phyloP scores from a whole-genome alignment of 2,329 filamentous ascomycete genomes.

The Tricladium varicosporioides region DNA sequence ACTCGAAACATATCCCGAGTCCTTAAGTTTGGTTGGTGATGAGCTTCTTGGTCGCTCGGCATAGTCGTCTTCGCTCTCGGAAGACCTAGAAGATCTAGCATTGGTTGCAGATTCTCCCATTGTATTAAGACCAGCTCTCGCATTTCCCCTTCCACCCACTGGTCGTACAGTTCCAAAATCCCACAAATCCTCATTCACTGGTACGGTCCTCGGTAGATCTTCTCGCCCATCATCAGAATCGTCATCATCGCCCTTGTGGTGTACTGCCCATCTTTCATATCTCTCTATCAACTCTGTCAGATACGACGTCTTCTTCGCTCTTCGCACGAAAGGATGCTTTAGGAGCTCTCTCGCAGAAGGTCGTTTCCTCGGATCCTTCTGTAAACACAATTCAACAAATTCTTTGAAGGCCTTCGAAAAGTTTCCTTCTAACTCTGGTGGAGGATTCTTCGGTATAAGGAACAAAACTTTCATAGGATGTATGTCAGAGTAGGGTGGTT shows the following conservation, averaged over 20 bases:
- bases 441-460: slow-evolving; percentile 90
- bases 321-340: slow-evolving; percentile 85
- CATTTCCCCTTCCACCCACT: slow-evolving; percentile 62
- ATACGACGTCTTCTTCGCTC: slow-evolving; percentile 94
- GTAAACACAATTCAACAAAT: slow-evolving; percentile 78
- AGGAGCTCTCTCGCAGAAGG: slow-evolving; percentile 84
- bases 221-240: slow-evolving; percentile 55
- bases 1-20: slow-evolving; percentile 35
- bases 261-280: slow-evolving; percentile 81
- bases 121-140: slow-evolving; percentile 61
- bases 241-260: slow-evolving; percentile 71
- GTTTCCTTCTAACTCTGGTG: slow-evolving; percentile 76
- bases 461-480: slow-evolving; percentile 99
- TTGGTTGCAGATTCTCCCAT: slow-evolving; percentile 84
- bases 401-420: slow-evolving; percentile 84
- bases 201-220: slow-evolving; percentile 42
- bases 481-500: slow-evolving; percentile 93
- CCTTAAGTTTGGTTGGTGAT: slow-evolving; percentile 52
- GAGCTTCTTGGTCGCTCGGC: slow-evolving; percentile 50
- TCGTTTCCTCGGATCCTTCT: slow-evolving; percentile 84
- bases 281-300: slow-evolving; percentile 93
- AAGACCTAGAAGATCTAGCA: slow-evolving; percentile 57
- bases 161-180: slow-evolving; percentile 95
- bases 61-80: slow-evolving; percentile 49
- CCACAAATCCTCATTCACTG: slow-evolving; percentile 83